These are phyloP conservation scores for Geum urbanum DNA, from an alignment of 306 rosid genomes.

Conservation along the genomic window DNA sequence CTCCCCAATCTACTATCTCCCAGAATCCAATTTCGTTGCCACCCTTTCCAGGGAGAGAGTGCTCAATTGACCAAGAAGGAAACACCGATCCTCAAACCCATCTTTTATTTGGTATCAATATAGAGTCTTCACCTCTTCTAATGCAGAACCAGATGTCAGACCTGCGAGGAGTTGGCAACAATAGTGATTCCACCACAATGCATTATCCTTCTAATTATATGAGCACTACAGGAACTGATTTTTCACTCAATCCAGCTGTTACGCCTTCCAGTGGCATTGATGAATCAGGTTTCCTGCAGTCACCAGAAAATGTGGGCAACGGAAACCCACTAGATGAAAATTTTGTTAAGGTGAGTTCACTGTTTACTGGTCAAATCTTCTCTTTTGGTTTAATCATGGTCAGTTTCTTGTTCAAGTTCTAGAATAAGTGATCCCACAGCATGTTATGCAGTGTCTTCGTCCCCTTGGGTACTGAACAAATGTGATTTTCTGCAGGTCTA, in stretches of 20 bases:
- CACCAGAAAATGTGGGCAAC: constrained; percentile 56
- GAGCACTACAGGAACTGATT: constrained; percentile 52
- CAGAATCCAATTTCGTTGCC: constrained; percentile 66
- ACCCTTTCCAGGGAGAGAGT: constrained; percentile 95
- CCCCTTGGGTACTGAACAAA: not conserved
- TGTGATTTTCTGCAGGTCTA: constrained; percentile 36
- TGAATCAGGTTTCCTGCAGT: constrained; percentile 66
- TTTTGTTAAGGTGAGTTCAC: constrained; percentile 76
- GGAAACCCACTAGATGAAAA: constrained; percentile 56
- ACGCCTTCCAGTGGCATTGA: constrained; percentile 57
- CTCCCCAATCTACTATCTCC: constrained; percentile 47
- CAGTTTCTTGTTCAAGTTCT: not conserved
- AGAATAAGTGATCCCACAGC: not conserved
- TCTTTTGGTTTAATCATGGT: not conserved
- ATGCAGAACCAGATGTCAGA: constrained; percentile 74
- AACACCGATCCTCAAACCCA: constrained; percentile 71
- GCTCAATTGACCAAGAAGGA: constrained; percentile 79
- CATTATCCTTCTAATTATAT: constrained; percentile 67
- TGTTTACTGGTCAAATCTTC: not conserved
- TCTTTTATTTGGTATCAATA: constrained; percentile 88
- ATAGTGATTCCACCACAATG: constrained; percentile 44
- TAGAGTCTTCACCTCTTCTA: constrained; percentile 78
- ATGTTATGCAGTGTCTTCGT: not conserved
- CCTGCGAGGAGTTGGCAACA: constrained; percentile 59
- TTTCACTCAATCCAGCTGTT: constrained; percentile 55